phyloP scores from a whole-genome alignment of 345 rosid genomes.

The Salix arbutifolia region DNA sequence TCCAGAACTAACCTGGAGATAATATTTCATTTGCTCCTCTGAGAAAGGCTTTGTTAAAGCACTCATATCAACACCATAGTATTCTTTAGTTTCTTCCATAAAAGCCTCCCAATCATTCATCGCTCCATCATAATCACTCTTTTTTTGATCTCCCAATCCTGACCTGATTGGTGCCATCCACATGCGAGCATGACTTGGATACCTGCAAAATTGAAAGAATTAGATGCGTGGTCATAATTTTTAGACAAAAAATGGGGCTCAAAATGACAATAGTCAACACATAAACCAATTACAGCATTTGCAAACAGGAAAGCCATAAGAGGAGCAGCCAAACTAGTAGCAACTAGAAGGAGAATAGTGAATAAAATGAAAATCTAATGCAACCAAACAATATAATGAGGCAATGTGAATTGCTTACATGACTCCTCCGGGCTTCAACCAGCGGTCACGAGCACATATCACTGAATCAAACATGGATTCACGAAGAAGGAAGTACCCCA shows the following conservation, averaged over 20 bases:
- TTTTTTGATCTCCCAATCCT: conserved; percentile 58
- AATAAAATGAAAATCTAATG: neutral
- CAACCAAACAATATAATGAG: neutral
- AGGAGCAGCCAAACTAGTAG: neutral
- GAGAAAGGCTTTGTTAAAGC: conserved; percentile 60
- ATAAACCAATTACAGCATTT: neutral
- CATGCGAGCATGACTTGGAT: conserved; percentile 99
- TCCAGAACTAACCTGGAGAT: conserved; percentile 56
- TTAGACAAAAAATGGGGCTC: neutral
- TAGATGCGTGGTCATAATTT: neutral
- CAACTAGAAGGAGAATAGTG: neutral
- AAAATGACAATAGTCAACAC: neutral
- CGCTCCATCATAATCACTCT: conserved; percentile 57
- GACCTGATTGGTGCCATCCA: conserved; percentile 92
- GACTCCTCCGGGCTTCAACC: conserved; percentile 88
- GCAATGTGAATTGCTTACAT: conserved; percentile 51
- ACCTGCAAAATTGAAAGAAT: conserved; percentile 45
- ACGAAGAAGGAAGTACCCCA: conserved; percentile 95
- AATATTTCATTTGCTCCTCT: conserved; percentile 84
- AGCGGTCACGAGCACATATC: conserved; percentile 92
- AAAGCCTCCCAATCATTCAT: conserved; percentile 89
- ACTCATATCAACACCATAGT: conserved; percentile 86
- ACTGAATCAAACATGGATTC: conserved; percentile 99
- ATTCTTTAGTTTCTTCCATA: conserved; percentile 51
- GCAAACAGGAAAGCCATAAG: neutral